Base-by-base conservation (phyloP, 192 early-diverging fungal genomes). In the Dissophora ornata region DNA sequence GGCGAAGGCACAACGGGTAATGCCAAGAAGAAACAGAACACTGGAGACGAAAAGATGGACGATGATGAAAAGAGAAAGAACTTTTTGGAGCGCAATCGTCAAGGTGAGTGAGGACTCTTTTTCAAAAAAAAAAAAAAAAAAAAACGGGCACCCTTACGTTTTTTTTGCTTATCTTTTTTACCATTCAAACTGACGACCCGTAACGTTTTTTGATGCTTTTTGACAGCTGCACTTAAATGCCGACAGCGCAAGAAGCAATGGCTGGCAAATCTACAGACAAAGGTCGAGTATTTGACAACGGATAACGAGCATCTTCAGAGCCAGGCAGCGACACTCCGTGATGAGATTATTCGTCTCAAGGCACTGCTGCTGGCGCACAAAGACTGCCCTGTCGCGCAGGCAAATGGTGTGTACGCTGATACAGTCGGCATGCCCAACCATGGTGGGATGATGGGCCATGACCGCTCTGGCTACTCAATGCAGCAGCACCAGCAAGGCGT, bases 171-270 rank as follows among this genome's bases (percentile, higher is more conserved):
- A n/a, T 38, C 36, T 38, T 38, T 12, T 38, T 38, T 49, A 21
- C 6, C 12, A 18, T 48, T 32, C 21, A 25, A n/a, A n/a, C n/a
- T n/a, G n/a, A n/a, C n/a, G n/a, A n/a, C n/a, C n/a, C n/a, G n/a
- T n/a, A n/a, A n/a, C n/a, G n/a, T n/a, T n/a, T n/a, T n/a, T n/a
- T n/a, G n/a, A n/a, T n/a, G n/a, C 18, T n/a, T 45, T n/a, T 45
- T 45, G 6, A 12, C 42, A 82, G 95, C 95, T 25, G 95, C 95
- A 0, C 85, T 93, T 6, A 95, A 97, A 80, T 97, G 95, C 71
- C 87, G 95, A 24, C 94, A 94, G 69, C 89, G 94, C 53, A 97
- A 97, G 77, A 97, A 97, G 77, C 85, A 93, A 71, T 95, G 94
- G 94, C 82, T 97, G 41, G 82, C 86, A 57, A 87, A 91, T 57